Evolutionary conservation across 495 filamentous ascomycete genomes (phyloP).

Genomic region (Aspergillus biplanus): DNA sequence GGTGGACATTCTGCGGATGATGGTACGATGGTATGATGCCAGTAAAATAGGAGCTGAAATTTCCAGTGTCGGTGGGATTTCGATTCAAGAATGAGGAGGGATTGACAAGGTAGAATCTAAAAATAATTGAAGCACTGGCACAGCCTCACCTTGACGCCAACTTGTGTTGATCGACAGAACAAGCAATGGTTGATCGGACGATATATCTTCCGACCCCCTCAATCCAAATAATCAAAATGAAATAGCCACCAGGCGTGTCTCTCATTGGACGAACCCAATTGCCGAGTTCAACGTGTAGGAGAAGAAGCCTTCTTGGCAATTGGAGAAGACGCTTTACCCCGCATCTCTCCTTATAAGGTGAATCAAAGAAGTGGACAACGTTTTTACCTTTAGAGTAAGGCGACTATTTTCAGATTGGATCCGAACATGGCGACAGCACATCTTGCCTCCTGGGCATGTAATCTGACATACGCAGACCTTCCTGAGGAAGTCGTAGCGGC

Average conservation of each 20-base stretch:
- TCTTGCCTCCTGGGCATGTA: slow-evolving; percentile 4
- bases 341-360: too few species aligned
- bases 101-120: neutral
- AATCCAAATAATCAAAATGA: neutral
- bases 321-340: too few species aligned
- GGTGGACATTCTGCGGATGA: neutral
- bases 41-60: neutral
- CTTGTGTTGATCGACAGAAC: neutral
- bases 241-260: neutral
- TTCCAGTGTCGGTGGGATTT: neutral
- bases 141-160: neutral
- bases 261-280: neutral
- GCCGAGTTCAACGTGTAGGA: neutral
- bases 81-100: neutral
- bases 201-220: neutral
- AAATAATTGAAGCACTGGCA: neutral
- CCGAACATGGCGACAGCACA: neutral
- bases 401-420: too few species aligned
- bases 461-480: neutral
- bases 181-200: neutral
- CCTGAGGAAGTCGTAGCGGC: slow-evolving; percentile 6
- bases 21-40: neutral
- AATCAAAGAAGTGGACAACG: too few species aligned
- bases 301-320: neutral
- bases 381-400: too few species aligned